Base-by-base conservation (phyloP, 768 basidiomycete genomes). In the Rhodosporidiobolus odoratus region DNA sequence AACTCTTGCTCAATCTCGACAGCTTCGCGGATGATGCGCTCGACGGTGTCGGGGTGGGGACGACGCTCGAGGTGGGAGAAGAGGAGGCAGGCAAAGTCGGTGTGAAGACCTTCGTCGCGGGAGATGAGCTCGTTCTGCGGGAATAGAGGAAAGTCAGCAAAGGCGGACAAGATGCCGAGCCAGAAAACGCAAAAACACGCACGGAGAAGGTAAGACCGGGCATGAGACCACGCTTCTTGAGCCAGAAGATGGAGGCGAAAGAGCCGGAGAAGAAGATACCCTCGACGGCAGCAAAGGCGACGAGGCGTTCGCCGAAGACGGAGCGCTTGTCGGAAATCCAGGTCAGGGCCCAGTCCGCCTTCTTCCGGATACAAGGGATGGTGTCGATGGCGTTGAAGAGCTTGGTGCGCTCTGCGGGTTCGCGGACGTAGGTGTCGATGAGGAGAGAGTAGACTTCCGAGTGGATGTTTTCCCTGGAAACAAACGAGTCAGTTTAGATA, bases 191-290 rank as follows among this genome's bases (percentile, higher is more conserved):
- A 62, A 19, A 74, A 92, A 85, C 78, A 95, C 92, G 77, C 94
- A 71, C 95, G 23, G 92, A 94, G 80, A 93, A 94, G 0, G 92
- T 91, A 30, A 96, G 83, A 30, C 93, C 93, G 41, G 92, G 91
- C 92, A 94, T 92, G 30, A 96, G 83, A 13, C 93, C 93, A 17
- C 93, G 87, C 81, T 95, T 95, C 85, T 94, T 95, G 72, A 96
- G 77, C 92, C 92, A 95, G 80, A 95, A 95, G 75, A 96, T 92
- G 41, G 91, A 86, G 0, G 93, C 90, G 75, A 93, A 93, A 1
- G 89, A 90, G 17, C 90, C 72, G 0, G 91, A 93, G 81, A 97
- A 96, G 83, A 96, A 96, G 59, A 96, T 90, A 40, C 92, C 92
- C 77, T 96, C 92, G n/a, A 96, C 92, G 2, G 91, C 91, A 17